Percentiles rank a stretch among this genome's conserved stretches.
Conservation (phyloP, 345 rosid genomes). For the Balakata baccata region DNA sequence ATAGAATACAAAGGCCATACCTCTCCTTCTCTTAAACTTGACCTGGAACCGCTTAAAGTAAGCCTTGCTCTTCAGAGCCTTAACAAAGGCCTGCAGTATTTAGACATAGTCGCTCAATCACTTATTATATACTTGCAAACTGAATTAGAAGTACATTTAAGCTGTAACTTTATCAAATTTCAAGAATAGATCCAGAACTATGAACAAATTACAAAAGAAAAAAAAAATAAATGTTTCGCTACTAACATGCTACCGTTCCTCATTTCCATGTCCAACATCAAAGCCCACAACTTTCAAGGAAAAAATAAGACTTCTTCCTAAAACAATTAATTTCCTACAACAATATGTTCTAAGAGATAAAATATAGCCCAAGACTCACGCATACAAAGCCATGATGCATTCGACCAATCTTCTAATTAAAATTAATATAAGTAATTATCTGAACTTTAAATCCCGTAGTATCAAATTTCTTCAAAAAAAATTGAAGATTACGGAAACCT, state of each 20-base stretch:
- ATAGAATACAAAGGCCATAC: constrained; percentile 23
- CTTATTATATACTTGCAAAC: neutral
- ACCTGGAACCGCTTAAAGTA: constrained; percentile 73
- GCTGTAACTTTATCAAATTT: neutral
- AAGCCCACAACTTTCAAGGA: neutral
- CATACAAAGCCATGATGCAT: neutral
- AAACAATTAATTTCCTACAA: neutral
- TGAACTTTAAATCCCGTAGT: neutral
- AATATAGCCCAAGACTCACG: neutral
- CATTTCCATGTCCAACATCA: neutral
- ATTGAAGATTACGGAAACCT: neutral
- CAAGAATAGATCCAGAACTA: too few relatives aligned
- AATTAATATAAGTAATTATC: neutral
- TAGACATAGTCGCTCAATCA: neutral
- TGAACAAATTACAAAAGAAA: too few relatives aligned
- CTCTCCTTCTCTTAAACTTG: constrained; percentile 72
- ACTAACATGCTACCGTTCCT: neutral
- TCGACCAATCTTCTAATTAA: neutral
- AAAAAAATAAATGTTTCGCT: neutral
- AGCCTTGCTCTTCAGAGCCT: constrained; percentile 53
- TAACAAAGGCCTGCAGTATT: constrained; percentile 43
- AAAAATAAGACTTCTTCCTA: neutral
- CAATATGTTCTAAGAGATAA: neutral
- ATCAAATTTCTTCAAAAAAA: neutral
- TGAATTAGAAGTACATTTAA: neutral